Evolutionary conservation across 148 eudicot genomes (phyloP).

Genomic region (Amaranthus cruentus): DNA sequence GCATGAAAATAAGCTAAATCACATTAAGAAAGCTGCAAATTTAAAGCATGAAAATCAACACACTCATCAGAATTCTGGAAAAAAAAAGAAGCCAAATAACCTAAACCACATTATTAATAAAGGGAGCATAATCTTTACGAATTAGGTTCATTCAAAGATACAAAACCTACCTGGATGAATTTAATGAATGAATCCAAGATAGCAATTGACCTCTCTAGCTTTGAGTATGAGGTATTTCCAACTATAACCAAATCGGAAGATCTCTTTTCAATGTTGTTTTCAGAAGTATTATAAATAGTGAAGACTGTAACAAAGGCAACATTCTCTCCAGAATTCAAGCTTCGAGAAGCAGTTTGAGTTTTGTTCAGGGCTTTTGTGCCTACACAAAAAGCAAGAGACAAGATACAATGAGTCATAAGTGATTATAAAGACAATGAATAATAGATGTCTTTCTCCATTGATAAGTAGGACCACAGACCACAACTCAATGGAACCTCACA

Average conservation of each 20-base stretch:
- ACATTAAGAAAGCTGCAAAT: too few species aligned
- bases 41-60: too few species aligned
- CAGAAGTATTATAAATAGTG: constrained; percentile 56
- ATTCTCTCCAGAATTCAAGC: constrained; percentile 33
- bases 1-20: too few species aligned
- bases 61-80: too few species aligned
- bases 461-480: too few species aligned
- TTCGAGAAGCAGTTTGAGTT: constrained; percentile 35
- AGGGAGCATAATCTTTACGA: too few species aligned
- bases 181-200: constrained; percentile 58
- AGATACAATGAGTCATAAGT: constrained; percentile 4
- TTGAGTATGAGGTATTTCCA: constrained; percentile 66
- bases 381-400: constrained; percentile 32
- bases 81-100: too few species aligned
- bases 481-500: too few species aligned
- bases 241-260: constrained; percentile 48
- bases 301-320: constrained; percentile 75
- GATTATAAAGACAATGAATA: neutral
- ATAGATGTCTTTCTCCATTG: neutral
- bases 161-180: constrained; percentile 66
- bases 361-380: constrained; percentile 74
- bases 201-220: constrained; percentile 85
- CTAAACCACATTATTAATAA: too few species aligned
- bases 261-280: constrained; percentile 26
- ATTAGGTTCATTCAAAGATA: neutral